These are phyloP conservation scores for Aureobasidium vineae DNA, from an alignment of 2,329 filamentous ascomycete genomes.

Conservation along the genomic window DNA sequence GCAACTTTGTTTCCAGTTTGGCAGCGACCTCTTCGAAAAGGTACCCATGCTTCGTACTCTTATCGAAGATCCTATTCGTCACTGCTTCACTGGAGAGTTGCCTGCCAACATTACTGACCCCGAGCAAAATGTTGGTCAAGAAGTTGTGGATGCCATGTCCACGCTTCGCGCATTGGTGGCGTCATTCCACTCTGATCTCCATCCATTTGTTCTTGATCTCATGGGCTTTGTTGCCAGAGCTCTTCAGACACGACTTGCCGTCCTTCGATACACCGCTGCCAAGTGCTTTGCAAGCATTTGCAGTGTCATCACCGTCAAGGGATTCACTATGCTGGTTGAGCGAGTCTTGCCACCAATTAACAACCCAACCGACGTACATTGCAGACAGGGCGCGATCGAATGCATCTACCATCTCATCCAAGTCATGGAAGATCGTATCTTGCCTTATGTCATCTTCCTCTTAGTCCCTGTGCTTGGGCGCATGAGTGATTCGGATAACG, in stretches of 20 bases:
- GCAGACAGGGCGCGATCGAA: constrained; percentile 91
- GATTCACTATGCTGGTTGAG: constrained; percentile 94
- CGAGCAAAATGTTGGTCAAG: constrained; percentile 76
- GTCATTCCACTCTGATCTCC: constrained; percentile 73
- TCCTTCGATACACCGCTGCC: constrained; percentile 93
- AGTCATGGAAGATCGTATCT: constrained; percentile 93
- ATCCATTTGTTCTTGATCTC: constrained; percentile 77
- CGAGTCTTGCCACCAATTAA: constrained; percentile 88
- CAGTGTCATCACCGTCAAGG: constrained; percentile 91
- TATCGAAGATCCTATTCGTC: constrained; percentile 76
- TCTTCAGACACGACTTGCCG: constrained; percentile 81
- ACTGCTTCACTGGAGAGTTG: constrained; percentile 67
- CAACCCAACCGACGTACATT: constrained; percentile 83
- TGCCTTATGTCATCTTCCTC: constrained; percentile 98
- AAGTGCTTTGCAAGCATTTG: constrained; percentile 98
- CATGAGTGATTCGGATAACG: constrained; percentile 98
- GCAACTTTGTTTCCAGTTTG: constrained; percentile 78
- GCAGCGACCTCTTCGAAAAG: constrained; percentile 70
- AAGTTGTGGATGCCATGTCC: constrained; percentile 91
- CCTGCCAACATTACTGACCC: constrained; percentile 71
- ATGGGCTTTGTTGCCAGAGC: constrained; percentile 85
- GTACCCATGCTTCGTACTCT: constrained; percentile 78
- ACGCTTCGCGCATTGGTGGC: constrained; percentile 89
- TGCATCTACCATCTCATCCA: constrained; percentile 96
- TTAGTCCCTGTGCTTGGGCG: constrained; percentile 94